phyloP scores from a whole-genome alignment of 2,329 filamentous ascomycete genomes.

The Xylaria sp. region DNA sequence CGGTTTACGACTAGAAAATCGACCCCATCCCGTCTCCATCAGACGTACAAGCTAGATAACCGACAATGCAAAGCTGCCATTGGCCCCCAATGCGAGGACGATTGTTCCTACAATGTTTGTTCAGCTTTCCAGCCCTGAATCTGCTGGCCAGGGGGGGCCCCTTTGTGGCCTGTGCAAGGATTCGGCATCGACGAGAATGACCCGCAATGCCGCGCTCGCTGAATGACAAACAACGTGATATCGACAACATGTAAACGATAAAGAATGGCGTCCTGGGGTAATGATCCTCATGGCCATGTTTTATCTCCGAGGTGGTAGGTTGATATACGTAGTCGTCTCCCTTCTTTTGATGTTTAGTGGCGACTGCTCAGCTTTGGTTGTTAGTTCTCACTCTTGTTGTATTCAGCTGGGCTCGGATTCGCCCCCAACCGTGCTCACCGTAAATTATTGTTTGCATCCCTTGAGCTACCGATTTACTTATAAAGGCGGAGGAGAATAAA shows the following conservation, averaged over 20 bases:
- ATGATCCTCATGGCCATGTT: conserved; percentile 34
- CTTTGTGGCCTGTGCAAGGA: conserved; percentile 30
- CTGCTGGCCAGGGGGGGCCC: conserved; percentile 1
- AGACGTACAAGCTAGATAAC: conserved; percentile 39
- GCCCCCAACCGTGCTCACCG: conserved; percentile 32
- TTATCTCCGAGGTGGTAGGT: conserved; percentile 35
- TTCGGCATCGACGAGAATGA: conserved; percentile 25
- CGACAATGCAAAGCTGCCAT: conserved; percentile 36
- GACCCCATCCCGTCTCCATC: conserved; percentile 42
- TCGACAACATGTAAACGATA: conserved; percentile 25
- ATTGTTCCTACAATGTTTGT: conserved; percentile 14
- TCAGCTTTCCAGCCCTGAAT: conserved; percentile 27
- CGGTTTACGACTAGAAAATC: conserved; percentile 51
- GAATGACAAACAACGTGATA: conserved; percentile 24
- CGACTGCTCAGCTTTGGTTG: conserved; percentile 39
- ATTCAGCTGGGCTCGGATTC: conserved; percentile 43
- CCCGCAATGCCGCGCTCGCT: conserved; percentile 30
- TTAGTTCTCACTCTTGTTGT: conserved; percentile 31
- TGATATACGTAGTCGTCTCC: conserved; percentile 34
- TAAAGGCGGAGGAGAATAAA: conserved; percentile 37
- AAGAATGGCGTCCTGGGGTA: conserved; percentile 20
- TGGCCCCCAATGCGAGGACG: conserved; percentile 30
- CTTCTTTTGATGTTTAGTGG: conserved; percentile 15
- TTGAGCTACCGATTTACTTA: conserved; percentile 26
- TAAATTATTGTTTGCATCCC: conserved; percentile 1